Conservation (phyloP, 805 yeast genomes). For the Saccharomycopsis capsularis region DNA sequence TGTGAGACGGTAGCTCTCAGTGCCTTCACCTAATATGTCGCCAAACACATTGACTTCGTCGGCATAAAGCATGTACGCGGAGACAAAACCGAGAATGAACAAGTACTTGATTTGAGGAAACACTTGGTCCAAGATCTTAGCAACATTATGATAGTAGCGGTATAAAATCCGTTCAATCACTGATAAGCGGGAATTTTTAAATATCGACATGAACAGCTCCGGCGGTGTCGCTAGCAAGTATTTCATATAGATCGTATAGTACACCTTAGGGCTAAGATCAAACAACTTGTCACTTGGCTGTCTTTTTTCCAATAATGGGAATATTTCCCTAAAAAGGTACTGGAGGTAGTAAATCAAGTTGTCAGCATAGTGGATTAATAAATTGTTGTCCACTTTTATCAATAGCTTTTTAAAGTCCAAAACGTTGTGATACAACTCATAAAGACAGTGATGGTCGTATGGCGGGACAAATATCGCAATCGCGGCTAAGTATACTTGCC, state of each 20-base stretch:
- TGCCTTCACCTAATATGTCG: not conserved
- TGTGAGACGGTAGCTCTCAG: not conserved
- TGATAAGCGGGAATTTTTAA: not conserved
- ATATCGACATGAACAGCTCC: slow-evolving; percentile 4
- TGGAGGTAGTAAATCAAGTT: slow-evolving; percentile 8
- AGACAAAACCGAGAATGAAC: slow-evolving; percentile 14
- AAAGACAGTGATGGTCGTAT: slow-evolving; percentile 9
- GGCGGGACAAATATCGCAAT: slow-evolving; percentile 14
- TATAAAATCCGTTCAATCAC: slow-evolving; percentile 10
- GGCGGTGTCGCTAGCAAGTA: slow-evolving; percentile 11
- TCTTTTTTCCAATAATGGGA: slow-evolving; percentile 2
- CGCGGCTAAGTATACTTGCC: slow-evolving; percentile 15
- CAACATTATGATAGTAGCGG: slow-evolving; percentile 11
- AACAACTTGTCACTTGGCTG: not conserved
- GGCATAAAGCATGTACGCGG: slow-evolving; percentile 5
- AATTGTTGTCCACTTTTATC: not conserved
- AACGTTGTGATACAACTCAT: slow-evolving; percentile 11
- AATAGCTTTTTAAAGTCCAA: slow-evolving; percentile 1
- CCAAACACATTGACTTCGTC: slow-evolving; percentile 14
- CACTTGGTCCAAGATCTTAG: slow-evolving; percentile 13
- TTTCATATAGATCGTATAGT: slow-evolving; percentile 3
- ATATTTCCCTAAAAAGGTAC: slow-evolving; percentile 8
- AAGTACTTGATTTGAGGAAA: slow-evolving; percentile 15
- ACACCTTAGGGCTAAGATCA: slow-evolving; percentile 7
- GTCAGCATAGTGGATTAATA: slow-evolving; percentile 1